Base-by-base conservation (phyloP, 1,284 basidiomycete species). In the Fomitopsis palustris region DNA sequence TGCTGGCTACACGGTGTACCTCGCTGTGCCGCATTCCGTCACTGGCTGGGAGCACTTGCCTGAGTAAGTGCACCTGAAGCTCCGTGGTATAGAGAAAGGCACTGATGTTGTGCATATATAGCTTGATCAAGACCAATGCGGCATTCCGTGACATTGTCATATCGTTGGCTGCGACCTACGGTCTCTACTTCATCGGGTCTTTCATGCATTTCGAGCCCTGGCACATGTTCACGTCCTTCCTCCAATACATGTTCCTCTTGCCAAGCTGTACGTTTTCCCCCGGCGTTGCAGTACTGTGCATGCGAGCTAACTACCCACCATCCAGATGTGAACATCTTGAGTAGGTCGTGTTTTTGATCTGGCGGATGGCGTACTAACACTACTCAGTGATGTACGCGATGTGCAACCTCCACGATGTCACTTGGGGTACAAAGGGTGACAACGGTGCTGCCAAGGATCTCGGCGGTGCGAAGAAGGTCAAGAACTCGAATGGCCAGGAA, bases 151-250 rank as follows among this genome's bases (percentile, higher is more conserved):
- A 94, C 66, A 90, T 96, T 55, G 87, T 86, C 57, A 85, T 92
- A 64, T 90, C 88, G 9, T 77, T 93, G 25, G 81, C 86, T 57
- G 92, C 93, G 37, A 96, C 94, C 1, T 96, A 95, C 71, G 92
- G 93, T 38, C 83, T 96, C 54, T 96, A 96, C 80, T 82, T 96
- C 71, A 73, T 96, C 71, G 84, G 87, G 57, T 95, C 92, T 3
- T 80, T 95, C 72, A 85, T 96, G 75, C 90, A 95, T 75, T 77
- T 92, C 49, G 94, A 96, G 69, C 93, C 93, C 0, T 96, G 92
- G 92, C 94, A 96, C 79, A 93, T 96, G 91, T 82, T 96, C 77
- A 95, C 93, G 21, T 93, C 88, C 57, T 95, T 96, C 81, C 64
- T 86, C 53, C 91, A 91, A 72, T 92, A 91, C 72, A 79, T 92